phyloP scores from a whole-genome alignment of 148 eudicot species.

The Rhododendron griersonianum region DNA sequence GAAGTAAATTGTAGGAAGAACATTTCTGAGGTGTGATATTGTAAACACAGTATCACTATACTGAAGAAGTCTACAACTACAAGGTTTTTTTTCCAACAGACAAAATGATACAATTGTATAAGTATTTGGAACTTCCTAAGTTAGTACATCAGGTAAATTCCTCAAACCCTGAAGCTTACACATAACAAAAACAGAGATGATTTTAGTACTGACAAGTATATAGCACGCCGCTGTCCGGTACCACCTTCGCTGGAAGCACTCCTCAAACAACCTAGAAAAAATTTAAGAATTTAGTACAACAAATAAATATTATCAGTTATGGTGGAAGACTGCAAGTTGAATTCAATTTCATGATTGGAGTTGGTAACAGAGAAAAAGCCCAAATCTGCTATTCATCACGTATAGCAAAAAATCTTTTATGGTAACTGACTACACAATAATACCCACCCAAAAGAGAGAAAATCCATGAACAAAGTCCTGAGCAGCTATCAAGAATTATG shows the following conservation, averaged over 20 bases:
- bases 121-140: not conserved
- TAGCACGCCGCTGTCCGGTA: constrained; percentile 97
- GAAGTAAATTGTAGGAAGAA: not conserved
- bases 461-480: not conserved
- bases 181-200: constrained; percentile 13
- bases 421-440: not conserved
- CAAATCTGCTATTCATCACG: not conserved
- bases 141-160: not conserved
- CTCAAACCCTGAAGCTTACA: not conserved
- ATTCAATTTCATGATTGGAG: not conserved
- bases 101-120: not conserved
- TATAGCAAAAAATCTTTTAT: not conserved
- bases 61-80: not conserved
- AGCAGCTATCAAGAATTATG: not conserved
- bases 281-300: not conserved
- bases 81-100: not conserved
- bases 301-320: not conserved
- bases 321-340: not conserved
- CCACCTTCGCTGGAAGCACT: constrained; percentile 94
- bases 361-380: not conserved
- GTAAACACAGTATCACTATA: not conserved
- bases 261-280: constrained; percentile 84
- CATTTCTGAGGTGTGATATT: not conserved
- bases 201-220: constrained; percentile 64
- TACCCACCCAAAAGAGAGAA: not conserved